These are phyloP conservation scores for Barbatosphaeria neglecta DNA, from an alignment of 495 filamentous ascomycete species.

Conservation along the genomic window DNA sequence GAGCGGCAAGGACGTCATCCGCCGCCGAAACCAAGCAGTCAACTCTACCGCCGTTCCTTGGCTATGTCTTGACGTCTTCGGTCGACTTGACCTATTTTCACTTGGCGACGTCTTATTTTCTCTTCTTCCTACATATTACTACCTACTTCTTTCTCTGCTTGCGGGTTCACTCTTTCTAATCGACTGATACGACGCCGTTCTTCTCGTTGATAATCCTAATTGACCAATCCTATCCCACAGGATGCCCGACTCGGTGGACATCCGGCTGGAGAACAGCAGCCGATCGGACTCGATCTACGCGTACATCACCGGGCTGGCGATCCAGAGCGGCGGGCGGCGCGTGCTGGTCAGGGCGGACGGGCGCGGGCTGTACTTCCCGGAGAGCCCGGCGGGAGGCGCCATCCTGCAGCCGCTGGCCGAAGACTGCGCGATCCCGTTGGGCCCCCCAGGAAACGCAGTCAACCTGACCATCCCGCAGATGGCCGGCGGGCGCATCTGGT, in stretches of 20 bases:
- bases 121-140: too few species aligned
- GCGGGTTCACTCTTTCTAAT: too few species aligned
- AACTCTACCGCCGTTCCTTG: too few species aligned
- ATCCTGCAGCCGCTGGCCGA: slow-evolving; percentile 38
- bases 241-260: slow-evolving; percentile 29
- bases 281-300: slow-evolving; percentile 19
- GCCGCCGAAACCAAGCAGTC: too few species aligned
- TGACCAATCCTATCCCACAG: too few species aligned
- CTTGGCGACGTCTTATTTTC: too few species aligned
- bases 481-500: slow-evolving; percentile 60
- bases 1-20: too few species aligned
- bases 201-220: too few species aligned
- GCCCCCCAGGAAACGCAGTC: slow-evolving; percentile 45
- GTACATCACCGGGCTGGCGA: slow-evolving; percentile 33
- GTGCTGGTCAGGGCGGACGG: slow-evolving; percentile 23
- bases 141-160: too few species aligned
- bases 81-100: too few species aligned
- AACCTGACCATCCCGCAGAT: slow-evolving; percentile 57
- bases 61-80: too few species aligned
- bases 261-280: slow-evolving; percentile 27
- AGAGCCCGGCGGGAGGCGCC: slow-evolving; percentile 15
- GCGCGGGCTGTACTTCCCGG: slow-evolving; percentile 23
- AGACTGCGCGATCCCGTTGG: slow-evolving; percentile 58
- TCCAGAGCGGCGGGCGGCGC: slow-evolving; percentile 21
- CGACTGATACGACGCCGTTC: too few species aligned